A percentile compares a stretch with the other conserved stretches of the same genome.
Conservation (phyloP, 768 basidiomycete genomes). For the Serendipita sp. region DNA sequence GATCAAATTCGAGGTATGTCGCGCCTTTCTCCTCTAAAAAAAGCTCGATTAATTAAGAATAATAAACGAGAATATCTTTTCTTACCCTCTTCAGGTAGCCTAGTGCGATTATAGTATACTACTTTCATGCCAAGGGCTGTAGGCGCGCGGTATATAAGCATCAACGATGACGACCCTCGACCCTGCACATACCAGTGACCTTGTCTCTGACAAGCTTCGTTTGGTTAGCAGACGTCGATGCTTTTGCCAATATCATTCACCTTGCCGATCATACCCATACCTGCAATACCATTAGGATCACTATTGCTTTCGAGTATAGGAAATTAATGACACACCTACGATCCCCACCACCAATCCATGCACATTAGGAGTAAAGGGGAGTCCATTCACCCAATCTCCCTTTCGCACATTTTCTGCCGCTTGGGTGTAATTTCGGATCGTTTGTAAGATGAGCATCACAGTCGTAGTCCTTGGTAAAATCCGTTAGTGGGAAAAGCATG, state of each 20-base stretch:
- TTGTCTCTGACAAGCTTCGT: constrained; percentile 1
- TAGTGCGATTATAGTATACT: constrained; percentile 19
- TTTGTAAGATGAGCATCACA: constrained; percentile 14
- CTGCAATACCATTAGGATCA: neutral
- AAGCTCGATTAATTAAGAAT: neutral
- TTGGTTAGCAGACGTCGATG: neutral
- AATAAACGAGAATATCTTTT: neutral
- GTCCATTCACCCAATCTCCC: constrained; percentile 12
- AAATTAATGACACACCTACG: constrained; percentile 14
- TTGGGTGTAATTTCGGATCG: constrained; percentile 12
- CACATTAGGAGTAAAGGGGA: constrained; percentile 11
- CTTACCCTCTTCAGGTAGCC: constrained; percentile 13
- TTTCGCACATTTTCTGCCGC: constrained; percentile 13
- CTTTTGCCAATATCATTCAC: constrained; percentile 4
- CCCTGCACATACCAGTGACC: neutral
- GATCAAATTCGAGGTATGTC: constrained; percentile 16
- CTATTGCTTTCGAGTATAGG: neutral
- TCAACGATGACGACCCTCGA: constrained; percentile 1
- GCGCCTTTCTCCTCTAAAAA: constrained; percentile 15
- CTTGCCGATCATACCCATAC: constrained; percentile 22
- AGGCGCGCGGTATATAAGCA: constrained; percentile 14
- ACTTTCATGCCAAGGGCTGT: constrained; percentile 19
- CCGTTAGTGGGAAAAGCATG: neutral
- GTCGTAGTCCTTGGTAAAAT: constrained; percentile 8
- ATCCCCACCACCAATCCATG: constrained; percentile 18